Evolutionary conservation across 257 asterid genomes (phyloP).

Genomic region (Solanum dulcamara): DNA sequence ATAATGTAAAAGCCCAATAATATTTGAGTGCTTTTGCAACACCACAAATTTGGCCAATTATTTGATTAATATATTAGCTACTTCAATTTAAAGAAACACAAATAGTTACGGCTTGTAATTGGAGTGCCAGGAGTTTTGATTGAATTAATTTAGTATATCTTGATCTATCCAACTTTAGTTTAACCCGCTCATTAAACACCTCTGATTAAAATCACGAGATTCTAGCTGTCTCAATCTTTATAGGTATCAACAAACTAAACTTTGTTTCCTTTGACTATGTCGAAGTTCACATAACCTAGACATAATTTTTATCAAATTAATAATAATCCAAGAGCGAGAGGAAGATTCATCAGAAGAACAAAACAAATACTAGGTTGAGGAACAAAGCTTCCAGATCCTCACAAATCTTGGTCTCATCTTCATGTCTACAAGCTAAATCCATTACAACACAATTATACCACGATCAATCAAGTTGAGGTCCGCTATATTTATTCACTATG

Average conservation of each 20-base stretch:
- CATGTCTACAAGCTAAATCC: conserved; percentile 15
- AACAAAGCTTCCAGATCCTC: background rate
- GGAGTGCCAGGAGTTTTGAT: background rate
- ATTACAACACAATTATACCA: conserved; percentile 8
- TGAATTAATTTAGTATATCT: background rate
- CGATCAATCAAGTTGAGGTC: background rate
- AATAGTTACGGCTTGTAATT: background rate
- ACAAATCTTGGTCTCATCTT: conserved; percentile 9
- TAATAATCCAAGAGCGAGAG: background rate
- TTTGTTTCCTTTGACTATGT: background rate
- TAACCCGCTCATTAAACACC: background rate
- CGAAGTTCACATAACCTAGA: background rate
- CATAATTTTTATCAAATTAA: background rate
- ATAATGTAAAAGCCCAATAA: no score
- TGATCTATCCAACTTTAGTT: background rate
- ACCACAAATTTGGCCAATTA: background rate
- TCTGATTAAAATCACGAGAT: background rate
- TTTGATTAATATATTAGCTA: background rate
- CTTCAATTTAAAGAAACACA: background rate
- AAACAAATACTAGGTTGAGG: background rate
- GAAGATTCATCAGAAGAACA: background rate
- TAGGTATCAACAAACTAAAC: background rate
- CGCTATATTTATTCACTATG: background rate
- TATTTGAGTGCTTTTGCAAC: background rate
- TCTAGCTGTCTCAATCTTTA: background rate